phyloP scores from a whole-genome alignment of 2,329 filamentous ascomycete species.

The Zymoseptoria passerinii region DNA sequence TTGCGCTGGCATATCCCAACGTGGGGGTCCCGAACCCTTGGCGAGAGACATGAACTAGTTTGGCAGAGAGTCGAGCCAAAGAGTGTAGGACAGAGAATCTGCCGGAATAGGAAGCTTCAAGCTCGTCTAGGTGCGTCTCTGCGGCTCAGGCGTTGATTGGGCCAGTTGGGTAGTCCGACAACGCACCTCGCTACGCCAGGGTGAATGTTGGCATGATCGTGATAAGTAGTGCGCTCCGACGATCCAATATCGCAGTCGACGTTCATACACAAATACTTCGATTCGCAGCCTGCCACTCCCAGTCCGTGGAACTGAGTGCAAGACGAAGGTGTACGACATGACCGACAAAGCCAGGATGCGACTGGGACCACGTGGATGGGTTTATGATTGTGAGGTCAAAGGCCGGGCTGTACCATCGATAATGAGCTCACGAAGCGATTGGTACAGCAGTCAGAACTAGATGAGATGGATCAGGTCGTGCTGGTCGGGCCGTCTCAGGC shows the following conservation, averaged over 20 bases:
- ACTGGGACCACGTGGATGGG: not conserved
- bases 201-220: not conserved
- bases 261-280: not conserved
- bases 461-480: not conserved
- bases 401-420: not conserved
- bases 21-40: not conserved
- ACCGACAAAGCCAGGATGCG: not conserved
- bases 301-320: not conserved
- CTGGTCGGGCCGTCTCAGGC: not conserved
- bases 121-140: not conserved
- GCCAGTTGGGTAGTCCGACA: not conserved
- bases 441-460: not conserved
- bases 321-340: not conserved
- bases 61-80: not conserved
- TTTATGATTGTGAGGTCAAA: not conserved
- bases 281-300: not conserved
- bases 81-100: not conserved
- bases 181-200: not conserved
- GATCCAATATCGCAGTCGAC: not conserved
- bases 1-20: not conserved
- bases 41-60: not conserved
- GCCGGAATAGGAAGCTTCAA: not conserved
- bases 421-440: not conserved
- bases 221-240: not conserved
- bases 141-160: not conserved